Base-by-base conservation (phyloP, 495 filamentous ascomycete genomes). In the Stereocaulon alpinum region DNA sequence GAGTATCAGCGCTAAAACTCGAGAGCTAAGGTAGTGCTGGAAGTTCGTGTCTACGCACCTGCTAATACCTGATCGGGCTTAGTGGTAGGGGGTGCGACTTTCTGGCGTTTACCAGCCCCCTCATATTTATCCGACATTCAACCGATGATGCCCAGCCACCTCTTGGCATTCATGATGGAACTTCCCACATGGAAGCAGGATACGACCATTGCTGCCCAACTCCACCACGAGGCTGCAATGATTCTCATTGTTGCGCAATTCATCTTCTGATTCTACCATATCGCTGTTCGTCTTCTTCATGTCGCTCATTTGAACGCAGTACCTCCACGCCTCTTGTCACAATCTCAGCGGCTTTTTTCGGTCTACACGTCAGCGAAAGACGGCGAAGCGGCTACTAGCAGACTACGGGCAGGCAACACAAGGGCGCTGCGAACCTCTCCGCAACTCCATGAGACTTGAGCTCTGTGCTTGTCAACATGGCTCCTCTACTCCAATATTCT, bases 281-380 rank as follows among this genome's bases (percentile, higher is more conserved):
- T 59, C 30, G 49, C 34, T 40, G 29, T 20, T 9, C 37, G 30
- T 62, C 47, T 29, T 44, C 45, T 64, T 67, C 65, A 64, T 64
- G 65, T 67, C 62, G 41, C 55, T 67, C 65, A 42, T 62, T 67
- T 58, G 45, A 58, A 34, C 3, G 18, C 17, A 32, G 34, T 10
- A 24, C n/a, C 14, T 51, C 22, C 9, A 15, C 14, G 6, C 17
- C 4, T 22, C 27, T 40, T 2, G 11, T 29, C 29, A 44, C 6
- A 45, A 44, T 22, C 18, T 48, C 49, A 42, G 47, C 54, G 22
- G n/a, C 9, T 27, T 17, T 41, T 47, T 48, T 43, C 43, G 20
- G 56, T 37, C 42, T 48, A 15, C 37, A 27, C 48, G 32, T 53
- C 37, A 59, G 37, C 29, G 5, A 11, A 37, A 37, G 58, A 55